A percentile compares a stretch with the other conserved stretches of the same genome.
These are phyloP conservation scores for Claviceps spartinae DNA, from an alignment of 2,329 filamentous ascomycete genomes.

Conservation along the genomic window DNA sequence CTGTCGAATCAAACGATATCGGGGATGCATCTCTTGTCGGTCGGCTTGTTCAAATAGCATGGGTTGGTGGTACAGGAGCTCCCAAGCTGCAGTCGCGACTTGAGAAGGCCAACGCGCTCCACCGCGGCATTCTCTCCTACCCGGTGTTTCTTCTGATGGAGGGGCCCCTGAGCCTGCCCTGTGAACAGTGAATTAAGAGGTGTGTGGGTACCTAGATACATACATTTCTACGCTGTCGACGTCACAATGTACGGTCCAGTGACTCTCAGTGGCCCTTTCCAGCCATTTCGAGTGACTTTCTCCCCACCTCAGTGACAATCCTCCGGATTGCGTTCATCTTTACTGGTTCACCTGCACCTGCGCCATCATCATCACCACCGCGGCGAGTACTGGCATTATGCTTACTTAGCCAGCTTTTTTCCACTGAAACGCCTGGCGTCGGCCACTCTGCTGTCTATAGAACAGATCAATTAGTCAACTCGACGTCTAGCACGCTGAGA, in stretches of 20 bases:
- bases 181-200: no score
- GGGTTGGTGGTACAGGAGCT: background rate
- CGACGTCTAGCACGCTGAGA: constrained; percentile 12
- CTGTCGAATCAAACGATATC: constrained; percentile 9
- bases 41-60: constrained; percentile 4
- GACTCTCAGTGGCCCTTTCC: no score
- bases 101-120: no score
- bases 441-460: background rate
- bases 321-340: no score
- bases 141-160: no score
- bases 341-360: background rate
- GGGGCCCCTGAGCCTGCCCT: no score
- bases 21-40: constrained; percentile 3
- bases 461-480: background rate
- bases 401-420: background rate
- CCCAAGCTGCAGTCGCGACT: background rate
- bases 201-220: no score
- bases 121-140: no score
- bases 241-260: background rate
- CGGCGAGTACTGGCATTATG: background rate
- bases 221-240: background rate
- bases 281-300: no score
- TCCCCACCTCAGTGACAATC: background rate
- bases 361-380: background rate
- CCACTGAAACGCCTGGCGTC: background rate